These are phyloP conservation scores for Phytopythium ostracodes DNA, from an alignment of 352 stramenopile genomes.

Conservation along the genomic window DNA sequence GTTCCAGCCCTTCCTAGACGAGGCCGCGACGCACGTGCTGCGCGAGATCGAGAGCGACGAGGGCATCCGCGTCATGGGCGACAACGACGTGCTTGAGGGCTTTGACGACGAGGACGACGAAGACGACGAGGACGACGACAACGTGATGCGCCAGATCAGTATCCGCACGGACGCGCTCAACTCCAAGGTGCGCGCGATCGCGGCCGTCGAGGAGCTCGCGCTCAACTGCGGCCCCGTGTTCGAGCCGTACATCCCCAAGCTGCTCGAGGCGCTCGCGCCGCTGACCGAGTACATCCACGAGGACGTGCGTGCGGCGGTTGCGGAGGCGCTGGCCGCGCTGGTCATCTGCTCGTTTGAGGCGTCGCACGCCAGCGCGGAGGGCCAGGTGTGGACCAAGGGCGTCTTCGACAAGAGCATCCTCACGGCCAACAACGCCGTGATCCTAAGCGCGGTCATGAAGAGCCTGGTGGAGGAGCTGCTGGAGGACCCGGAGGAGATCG, in stretches of 20 bases:
- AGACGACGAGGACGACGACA: constrained; percentile 69
- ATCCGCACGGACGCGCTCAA: constrained; percentile 85
- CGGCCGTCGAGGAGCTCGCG: constrained; percentile 81
- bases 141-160: constrained; percentile 75
- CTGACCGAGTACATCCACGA: constrained; percentile 88
- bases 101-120: constrained; percentile 80
- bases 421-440: constrained; percentile 71
- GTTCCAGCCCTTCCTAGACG: constrained; percentile 92
- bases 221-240: constrained; percentile 78
- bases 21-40: constrained; percentile 67
- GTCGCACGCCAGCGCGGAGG: constrained; percentile 73
- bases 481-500: constrained; percentile 71
- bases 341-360: constrained; percentile 86
- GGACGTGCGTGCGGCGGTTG: constrained; percentile 75
- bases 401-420: constrained; percentile 79
- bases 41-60: constrained; percentile 74
- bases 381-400: constrained; percentile 81
- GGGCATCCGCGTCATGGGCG: constrained; percentile 62
- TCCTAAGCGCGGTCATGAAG: constrained; percentile 78
- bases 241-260: constrained; percentile 81
- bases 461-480: constrained; percentile 72
- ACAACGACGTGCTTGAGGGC: constrained; percentile 65
- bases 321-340: constrained; percentile 71
- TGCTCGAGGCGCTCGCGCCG: constrained; percentile 72
- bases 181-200: constrained; percentile 79